Evolutionary conservation across 2,329 filamentous ascomycete species (phyloP).

Genomic region (Xenosphaeropsis pyriputrescens): DNA sequence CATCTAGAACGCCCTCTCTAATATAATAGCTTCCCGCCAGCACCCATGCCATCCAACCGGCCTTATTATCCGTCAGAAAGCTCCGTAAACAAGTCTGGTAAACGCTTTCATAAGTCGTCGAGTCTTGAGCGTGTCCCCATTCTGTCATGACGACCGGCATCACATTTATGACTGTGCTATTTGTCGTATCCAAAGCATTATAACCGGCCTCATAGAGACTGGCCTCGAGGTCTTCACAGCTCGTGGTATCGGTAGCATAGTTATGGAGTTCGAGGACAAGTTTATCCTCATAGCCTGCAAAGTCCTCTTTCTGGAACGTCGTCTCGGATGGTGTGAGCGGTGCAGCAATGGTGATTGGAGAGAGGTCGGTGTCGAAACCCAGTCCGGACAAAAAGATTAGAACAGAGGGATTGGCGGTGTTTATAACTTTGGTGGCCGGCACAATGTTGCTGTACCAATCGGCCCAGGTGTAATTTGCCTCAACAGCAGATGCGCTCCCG

Average conservation of each 20-base stretch:
- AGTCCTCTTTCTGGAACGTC: conserved; percentile 21
- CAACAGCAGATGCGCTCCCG: conserved; percentile 4
- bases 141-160: conserved; percentile 25
- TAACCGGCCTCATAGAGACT: conserved; percentile 24
- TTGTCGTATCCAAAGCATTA: conserved; percentile 21
- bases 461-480: conserved; percentile 25
- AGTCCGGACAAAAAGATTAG: conserved; percentile 32
- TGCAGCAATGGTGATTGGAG: conserved; percentile 18
- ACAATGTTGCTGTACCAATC: conserved; percentile 28
- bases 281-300: conserved; percentile 23
- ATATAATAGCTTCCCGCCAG: conserved; percentile 43
- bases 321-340: conserved; percentile 18
- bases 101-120: conserved; percentile 26
- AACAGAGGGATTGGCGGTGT: conserved; percentile 25
- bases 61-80: conserved; percentile 31
- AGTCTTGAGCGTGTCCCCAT: conserved; percentile 32
- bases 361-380: conserved; percentile 26
- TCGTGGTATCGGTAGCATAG: conserved; percentile 23
- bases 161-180: conserved; percentile 18
- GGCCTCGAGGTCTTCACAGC: conserved; percentile 20
- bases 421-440: conserved; percentile 22
- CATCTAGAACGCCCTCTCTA: conserved; percentile 34
- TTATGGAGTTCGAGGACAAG: conserved; percentile 32
- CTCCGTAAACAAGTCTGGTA: conserved; percentile 36
- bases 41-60: conserved; percentile 44